Conservation (phyloP, 495 filamentous ascomycete genomes). For the Tuber microsphaerosporum region DNA sequence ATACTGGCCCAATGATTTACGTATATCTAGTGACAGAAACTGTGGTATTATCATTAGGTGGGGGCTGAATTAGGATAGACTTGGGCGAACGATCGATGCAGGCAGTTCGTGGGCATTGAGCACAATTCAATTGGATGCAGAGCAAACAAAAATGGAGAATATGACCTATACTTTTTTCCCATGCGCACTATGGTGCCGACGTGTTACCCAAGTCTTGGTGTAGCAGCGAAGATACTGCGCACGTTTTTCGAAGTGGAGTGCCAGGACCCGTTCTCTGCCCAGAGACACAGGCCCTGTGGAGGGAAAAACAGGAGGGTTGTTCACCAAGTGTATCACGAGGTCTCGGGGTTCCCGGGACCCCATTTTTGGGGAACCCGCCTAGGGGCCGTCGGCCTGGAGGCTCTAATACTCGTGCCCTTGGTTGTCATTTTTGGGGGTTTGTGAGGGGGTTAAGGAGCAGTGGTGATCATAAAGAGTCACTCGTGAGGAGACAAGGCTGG, state of each 20-base stretch:
- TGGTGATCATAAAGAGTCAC: neutral
- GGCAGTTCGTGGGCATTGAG: neutral
- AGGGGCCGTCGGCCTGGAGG: neutral
- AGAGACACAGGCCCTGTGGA: neutral
- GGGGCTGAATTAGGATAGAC: neutral
- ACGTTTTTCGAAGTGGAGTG: neutral
- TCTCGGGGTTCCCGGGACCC: neutral
- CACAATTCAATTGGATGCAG: neutral
- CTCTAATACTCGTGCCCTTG: neutral
- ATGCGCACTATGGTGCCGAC: neutral
- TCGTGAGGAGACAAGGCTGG: neutral
- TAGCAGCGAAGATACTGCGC: neutral
- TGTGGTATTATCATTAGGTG: neutral
- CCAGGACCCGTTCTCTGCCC: neutral
- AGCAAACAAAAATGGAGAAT: neutral
- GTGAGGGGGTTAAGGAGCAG: neutral
- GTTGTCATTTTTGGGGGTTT: neutral
- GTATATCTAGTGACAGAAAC: neutral
- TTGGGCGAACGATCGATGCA: neutral
- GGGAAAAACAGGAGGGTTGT: neutral
- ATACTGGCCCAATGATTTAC: neutral
- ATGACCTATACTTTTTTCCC: neutral
- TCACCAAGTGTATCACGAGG: neutral
- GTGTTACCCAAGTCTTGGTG: neutral
- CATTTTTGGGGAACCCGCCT: neutral